Conservation (phyloP, 2,329 filamentous ascomycete species). For the Stachybotrys elegans region DNA sequence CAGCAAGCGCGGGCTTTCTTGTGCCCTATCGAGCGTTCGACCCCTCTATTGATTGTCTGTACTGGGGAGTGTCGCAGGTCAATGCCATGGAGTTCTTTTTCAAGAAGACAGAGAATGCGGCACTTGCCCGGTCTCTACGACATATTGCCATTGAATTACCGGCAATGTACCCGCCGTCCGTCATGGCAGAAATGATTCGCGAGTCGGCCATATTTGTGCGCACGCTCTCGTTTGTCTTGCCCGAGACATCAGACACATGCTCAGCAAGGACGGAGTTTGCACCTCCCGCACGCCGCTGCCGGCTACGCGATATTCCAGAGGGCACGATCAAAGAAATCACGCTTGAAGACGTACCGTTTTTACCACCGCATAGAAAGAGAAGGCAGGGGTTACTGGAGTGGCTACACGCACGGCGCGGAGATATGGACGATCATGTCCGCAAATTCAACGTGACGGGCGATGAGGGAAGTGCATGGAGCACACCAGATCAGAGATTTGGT, state of each 20-base stretch:
- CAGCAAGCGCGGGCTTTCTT: neutral
- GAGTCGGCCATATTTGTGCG: neutral
- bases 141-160: neutral
- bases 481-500: neutral
- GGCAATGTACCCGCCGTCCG: neutral
- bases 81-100: neutral
- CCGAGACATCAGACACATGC: neutral
- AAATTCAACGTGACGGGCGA: neutral
- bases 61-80: neutral
- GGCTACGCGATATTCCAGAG: neutral
- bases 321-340: neutral
- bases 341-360: neutral
- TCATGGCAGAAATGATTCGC: neutral
- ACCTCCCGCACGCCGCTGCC: neutral
- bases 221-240: neutral
- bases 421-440: neutral
- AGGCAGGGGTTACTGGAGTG: neutral
- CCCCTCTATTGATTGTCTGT: neutral
- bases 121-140: neutral
- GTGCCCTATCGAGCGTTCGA: neutral
- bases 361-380: neutral
- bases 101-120: neutral
- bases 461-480: neutral
- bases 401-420: neutral
- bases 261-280: neutral